Percentiles rank a stretch among this genome's conserved stretches.
Conservation (phyloP, 768 basidiomycete genomes). For the Pleurotus djamor region DNA sequence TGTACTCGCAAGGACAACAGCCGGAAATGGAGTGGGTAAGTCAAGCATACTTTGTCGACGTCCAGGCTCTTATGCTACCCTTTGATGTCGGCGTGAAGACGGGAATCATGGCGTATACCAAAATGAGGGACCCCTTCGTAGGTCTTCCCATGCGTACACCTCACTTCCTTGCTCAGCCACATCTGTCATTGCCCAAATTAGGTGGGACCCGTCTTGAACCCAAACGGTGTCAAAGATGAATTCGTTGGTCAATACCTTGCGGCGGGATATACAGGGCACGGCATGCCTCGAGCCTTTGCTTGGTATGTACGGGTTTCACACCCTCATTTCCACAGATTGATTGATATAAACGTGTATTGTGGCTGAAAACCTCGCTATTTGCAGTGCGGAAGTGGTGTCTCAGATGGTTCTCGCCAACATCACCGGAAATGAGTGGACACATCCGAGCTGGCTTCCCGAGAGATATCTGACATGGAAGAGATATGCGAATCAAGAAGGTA, state of each 20-base stretch:
- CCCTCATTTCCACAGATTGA: not conserved
- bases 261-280: slow-evolving; percentile 76
- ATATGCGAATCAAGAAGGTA: not conserved
- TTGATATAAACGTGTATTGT: slow-evolving; percentile 26
- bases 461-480: slow-evolving; percentile 9
- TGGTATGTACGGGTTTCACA: slow-evolving; percentile 43
- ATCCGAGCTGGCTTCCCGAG: slow-evolving; percentile 8
- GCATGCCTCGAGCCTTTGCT: slow-evolving; percentile 75
- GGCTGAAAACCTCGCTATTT: not conserved
- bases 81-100: slow-evolving; percentile 42
- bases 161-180: not conserved
- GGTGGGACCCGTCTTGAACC: slow-evolving; percentile 60
- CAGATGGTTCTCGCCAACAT: slow-evolving; percentile 9
- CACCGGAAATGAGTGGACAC: slow-evolving; percentile 7
- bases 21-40: slow-evolving; percentile 84
- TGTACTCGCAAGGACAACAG: slow-evolving; percentile 43
- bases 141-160: slow-evolving; percentile 18
- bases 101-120: slow-evolving; percentile 80
- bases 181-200: slow-evolving; percentile 17
- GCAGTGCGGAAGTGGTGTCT: slow-evolving; percentile 8
- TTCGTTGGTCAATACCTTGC: slow-evolving; percentile 66
- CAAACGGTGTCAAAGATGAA: slow-evolving; percentile 16
- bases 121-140: slow-evolving; percentile 64
- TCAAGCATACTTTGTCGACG: slow-evolving; percentile 2
- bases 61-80: not conserved